These are phyloP conservation scores for Ogataea hybrid DNA, from an alignment of 1,139 yeast species.

Conservation along the genomic window DNA sequence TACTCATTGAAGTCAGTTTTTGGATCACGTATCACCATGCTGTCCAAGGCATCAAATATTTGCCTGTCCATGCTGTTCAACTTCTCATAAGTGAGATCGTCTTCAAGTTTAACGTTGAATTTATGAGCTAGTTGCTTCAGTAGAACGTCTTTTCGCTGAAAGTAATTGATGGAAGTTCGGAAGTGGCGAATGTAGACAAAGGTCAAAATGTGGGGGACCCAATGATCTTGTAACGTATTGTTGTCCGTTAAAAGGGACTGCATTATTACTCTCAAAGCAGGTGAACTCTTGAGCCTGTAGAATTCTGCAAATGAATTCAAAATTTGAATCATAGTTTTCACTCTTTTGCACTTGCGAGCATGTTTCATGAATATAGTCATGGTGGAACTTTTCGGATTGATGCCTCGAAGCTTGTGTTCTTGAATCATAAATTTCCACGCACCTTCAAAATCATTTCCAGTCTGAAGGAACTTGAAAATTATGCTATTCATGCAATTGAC, in stretches of 20 bases:
- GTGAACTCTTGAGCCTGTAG: constrained; percentile 15
- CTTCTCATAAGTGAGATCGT: neutral
- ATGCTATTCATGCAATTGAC: constrained; percentile 22
- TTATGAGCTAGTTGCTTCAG: constrained; percentile 17
- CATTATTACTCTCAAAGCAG: constrained; percentile 16
- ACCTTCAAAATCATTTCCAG: no score
- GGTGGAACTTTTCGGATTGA: constrained; percentile 20
- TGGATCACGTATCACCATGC: neutral
- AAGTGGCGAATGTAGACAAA: constrained; percentile 18
- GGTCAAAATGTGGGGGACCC: constrained; percentile 19
- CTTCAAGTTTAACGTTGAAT: constrained; percentile 8
- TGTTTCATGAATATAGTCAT: constrained; percentile 21
- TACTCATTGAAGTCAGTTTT: neutral
- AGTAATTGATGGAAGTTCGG: constrained; percentile 14
- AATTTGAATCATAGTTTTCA: constrained; percentile 15
- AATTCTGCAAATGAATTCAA: constrained; percentile 13
- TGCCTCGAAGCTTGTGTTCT: constrained; percentile 4
- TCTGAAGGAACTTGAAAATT: constrained; percentile 18
- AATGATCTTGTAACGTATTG: constrained; percentile 12
- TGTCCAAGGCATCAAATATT: neutral
- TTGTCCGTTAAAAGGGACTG: constrained; percentile 12
- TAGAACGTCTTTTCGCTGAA: constrained; percentile 18
- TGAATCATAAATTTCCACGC: constrained; percentile 24
- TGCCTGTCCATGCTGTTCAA: constrained; percentile 1
- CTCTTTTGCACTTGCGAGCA: constrained; percentile 7